Base-by-base conservation (phyloP, 179 eudicot genomes). In the Corrigiola litoralis region DNA sequence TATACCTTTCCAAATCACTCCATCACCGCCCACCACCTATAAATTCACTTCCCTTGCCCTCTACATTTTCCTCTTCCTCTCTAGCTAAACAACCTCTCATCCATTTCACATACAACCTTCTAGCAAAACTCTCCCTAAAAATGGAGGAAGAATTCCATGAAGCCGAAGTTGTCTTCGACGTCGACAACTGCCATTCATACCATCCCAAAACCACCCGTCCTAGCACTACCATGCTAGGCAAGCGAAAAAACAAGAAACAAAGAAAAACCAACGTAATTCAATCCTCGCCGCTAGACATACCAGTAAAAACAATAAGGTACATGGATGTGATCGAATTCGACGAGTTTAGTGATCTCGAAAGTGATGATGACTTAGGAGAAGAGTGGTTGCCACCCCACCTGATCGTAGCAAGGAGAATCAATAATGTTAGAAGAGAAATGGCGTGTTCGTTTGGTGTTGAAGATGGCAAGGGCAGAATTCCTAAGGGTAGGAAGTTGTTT, bases 141-240 rank as follows among this genome's bases (percentile, higher is more conserved):
- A 72, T 72, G 78, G 73, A 8, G 21, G 73, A 68, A 49, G 78
- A 74, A 63, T 69, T 56, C 62, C 66, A 56, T 3, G 78, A 74
- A 58, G 63, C 73, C 49, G 74, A 74, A 23, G 54, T 68, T 49
- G 31, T 74, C 2, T 74, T 74, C n/a, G n/a, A n/a, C 62, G 24
- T 65, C 36, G 65, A 62, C 3, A 27, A 33, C 37, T 25, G 14
- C 13, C 20, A 3, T 20, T 27, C 37, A 13, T 37, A 6, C 23
- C 14, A n/a, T 24, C 47, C 69, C 29, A 44, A 7, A 21, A 48
- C 48, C 10, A 16, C 2, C 18, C 7, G 6, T 7, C 9, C 20
- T 4, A 41, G 20, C 14, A 27, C 14, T 8, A 58, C n/a, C 5
- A 10, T 20, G 14, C 54, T 24, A 27, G 27, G 17, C 1, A 14